Evolutionary conservation across 78 protist genomes (phyloP).

Genomic region (Pelomyxa schiedti): DNA sequence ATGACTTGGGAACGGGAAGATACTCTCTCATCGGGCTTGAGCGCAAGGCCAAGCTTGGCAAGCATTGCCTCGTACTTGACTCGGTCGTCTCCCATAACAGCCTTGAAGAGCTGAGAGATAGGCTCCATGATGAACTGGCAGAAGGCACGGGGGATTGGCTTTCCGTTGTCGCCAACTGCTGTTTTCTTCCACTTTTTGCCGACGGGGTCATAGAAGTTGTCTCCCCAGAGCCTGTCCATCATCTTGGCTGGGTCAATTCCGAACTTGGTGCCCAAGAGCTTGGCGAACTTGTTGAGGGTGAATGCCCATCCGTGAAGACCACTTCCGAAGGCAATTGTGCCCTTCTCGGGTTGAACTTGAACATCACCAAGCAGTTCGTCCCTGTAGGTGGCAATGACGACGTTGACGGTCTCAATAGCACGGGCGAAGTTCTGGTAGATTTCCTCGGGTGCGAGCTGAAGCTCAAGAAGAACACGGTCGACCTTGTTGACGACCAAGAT

Average conservation of each 20-base stretch:
- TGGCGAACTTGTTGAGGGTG: slow-evolving; percentile 35
- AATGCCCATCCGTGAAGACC: slow-evolving; percentile 74
- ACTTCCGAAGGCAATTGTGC: slow-evolving; percentile 65
- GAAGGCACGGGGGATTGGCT: slow-evolving; percentile 33
- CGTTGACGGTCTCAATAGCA: slow-evolving; percentile 70
- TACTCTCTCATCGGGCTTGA: slow-evolving; percentile 27
- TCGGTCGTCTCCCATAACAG: neutral
- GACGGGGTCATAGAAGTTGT: slow-evolving; percentile 39
- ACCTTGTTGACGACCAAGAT: slow-evolving; percentile 44
- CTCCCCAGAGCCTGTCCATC: slow-evolving; percentile 51
- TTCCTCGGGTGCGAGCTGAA: slow-evolving; percentile 74
- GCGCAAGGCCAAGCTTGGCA: neutral
- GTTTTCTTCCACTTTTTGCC: slow-evolving; percentile 17
- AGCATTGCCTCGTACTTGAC: neutral
- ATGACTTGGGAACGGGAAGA: too few species aligned
- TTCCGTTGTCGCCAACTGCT: neutral
- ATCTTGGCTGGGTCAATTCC: slow-evolving; percentile 17
- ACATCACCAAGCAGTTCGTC: slow-evolving; percentile 77
- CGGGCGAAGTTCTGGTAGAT: slow-evolving; percentile 62
- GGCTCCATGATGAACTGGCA: slow-evolving; percentile 44
- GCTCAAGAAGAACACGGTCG: slow-evolving; percentile 57
- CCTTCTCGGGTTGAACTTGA: slow-evolving; percentile 36
- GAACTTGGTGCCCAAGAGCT: slow-evolving; percentile 21
- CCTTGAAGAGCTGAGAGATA: slow-evolving; percentile 7
- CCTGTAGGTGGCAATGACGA: slow-evolving; percentile 62